A percentile compares a stretch with the other conserved stretches of the same genome.
Evolutionary conservation across 495 filamentous ascomycete genomes (phyloP).

Genomic region (Annulohypoxylon moriforme): DNA sequence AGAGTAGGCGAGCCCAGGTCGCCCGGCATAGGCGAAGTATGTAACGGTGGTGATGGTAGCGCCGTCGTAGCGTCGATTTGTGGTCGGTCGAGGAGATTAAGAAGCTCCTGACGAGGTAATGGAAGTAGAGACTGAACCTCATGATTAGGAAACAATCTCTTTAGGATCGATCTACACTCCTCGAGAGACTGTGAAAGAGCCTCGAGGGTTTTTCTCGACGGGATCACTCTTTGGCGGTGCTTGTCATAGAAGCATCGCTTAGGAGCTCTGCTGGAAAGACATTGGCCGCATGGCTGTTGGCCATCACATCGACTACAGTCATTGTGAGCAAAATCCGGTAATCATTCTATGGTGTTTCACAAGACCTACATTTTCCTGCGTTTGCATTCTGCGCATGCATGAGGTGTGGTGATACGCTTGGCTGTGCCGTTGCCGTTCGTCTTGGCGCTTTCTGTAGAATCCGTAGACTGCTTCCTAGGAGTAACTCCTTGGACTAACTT

Average conservation of each 20-base stretch:
- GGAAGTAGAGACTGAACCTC: constrained; percentile 63
- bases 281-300: constrained; percentile 68
- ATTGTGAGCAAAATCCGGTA: constrained; percentile 40
- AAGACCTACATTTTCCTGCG: constrained; percentile 65
- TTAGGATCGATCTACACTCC: constrained; percentile 67
- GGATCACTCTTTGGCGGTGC: constrained; percentile 68
- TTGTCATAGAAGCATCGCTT: constrained; percentile 71
- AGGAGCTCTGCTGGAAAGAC: constrained; percentile 66
- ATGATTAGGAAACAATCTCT: constrained; percentile 64
- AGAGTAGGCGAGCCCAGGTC: constrained; percentile 59
- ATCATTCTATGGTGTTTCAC: constrained; percentile 9
- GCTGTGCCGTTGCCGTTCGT: constrained; percentile 52
- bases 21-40: constrained; percentile 55
- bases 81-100: constrained; percentile 61
- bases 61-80: constrained; percentile 53
- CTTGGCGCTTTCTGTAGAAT: constrained; percentile 59
- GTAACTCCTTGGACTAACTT: constrained; percentile 59
- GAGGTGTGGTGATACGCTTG: constrained; percentile 64
- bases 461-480: constrained; percentile 58
- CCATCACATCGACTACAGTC: constrained; percentile 63
- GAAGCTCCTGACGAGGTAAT: constrained; percentile 63
- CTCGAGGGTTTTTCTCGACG: constrained; percentile 68
- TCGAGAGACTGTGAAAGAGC: constrained; percentile 67
- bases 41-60: constrained; percentile 57
- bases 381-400: constrained; percentile 70